Evolutionary conservation across 2,329 filamentous ascomycete species (phyloP).

Genomic region (Stagonosporopsis chrysanthemi): DNA sequence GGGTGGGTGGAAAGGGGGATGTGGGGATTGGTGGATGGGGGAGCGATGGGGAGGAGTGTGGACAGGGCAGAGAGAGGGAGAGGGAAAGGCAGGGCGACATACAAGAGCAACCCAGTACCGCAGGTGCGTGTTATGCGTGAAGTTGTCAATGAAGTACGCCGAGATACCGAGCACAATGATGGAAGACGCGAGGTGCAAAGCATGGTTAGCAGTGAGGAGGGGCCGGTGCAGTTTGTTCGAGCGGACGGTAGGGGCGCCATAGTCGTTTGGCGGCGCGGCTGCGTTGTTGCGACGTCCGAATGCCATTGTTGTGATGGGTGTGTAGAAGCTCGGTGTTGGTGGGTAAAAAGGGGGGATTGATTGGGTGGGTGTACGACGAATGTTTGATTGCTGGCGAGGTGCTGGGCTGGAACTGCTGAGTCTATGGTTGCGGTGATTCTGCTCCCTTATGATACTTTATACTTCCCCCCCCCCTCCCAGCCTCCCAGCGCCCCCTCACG

Average conservation of each 20-base stretch:
- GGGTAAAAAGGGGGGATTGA: neutral
- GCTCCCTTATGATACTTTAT: conserved; percentile 3
- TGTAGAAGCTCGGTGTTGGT: too few relatives aligned
- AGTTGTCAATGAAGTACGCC: conserved; percentile 28
- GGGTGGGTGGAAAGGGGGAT: too few relatives aligned
- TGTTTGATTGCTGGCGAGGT: neutral
- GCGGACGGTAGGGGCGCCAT: conserved; percentile 20
- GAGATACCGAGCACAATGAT: conserved; percentile 30
- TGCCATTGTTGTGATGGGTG: conserved; percentile 3
- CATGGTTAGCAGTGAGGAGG: conserved; percentile 25
- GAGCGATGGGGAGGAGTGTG: too few relatives aligned
- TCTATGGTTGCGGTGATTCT: too few relatives aligned
- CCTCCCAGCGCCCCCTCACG: neutral
- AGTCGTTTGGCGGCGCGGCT: conserved; percentile 15
- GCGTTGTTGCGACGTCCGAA: conserved; percentile 12
- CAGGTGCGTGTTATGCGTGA: conserved; percentile 25
- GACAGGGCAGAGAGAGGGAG: too few relatives aligned
- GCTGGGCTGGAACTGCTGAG: neutral
- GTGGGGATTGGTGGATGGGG: too few relatives aligned
- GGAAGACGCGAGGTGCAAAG: conserved; percentile 26
- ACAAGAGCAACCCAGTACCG: conserved; percentile 30
- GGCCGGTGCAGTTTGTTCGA: conserved; percentile 23
- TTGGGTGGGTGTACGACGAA: too few relatives aligned
- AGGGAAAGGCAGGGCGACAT: too few relatives aligned
- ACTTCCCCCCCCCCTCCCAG: neutral